Percentiles rank a stretch among this genome's conserved stretches.
These are phyloP conservation scores for Exophiala sp. DNA, from an alignment of 2,329 filamentous ascomycete species.

Conservation along the genomic window DNA sequence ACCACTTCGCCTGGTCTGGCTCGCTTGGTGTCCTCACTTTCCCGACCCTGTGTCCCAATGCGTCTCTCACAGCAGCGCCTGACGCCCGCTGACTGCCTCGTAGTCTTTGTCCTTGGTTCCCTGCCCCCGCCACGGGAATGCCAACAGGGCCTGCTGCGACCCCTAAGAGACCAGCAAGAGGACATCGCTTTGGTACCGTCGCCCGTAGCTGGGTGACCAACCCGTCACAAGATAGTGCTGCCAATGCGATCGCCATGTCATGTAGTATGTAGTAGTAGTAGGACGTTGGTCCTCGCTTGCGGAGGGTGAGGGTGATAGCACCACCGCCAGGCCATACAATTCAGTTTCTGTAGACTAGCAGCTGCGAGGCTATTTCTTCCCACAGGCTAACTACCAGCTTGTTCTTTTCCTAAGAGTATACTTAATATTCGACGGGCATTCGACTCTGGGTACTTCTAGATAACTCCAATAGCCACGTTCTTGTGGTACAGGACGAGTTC, in stretches of 20 bases:
- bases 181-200: conserved; percentile 19
- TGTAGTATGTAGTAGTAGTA: background rate
- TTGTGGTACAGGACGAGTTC: conserved; percentile 17
- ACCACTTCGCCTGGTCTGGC: conserved; percentile 23
- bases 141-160: background rate
- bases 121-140: conserved; percentile 9
- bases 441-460: no score
- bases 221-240: conserved; percentile 22
- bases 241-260: conserved; percentile 1
- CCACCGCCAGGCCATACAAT: conserved; percentile 7
- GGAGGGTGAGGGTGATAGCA: conserved; percentile 2
- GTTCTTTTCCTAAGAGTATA: background rate
- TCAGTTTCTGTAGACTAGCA: background rate
- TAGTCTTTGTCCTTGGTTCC: conserved; percentile 2
- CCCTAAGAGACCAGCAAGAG: background rate
- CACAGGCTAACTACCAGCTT: background rate
- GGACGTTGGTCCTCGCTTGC: conserved; percentile 6
- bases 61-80: conserved; percentile 5
- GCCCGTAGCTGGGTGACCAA: conserved; percentile 11
- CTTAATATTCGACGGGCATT: no score
- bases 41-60: conserved; percentile 5
- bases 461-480: conserved; percentile 22
- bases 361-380: background rate
- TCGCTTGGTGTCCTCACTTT: conserved; percentile 21
- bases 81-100: conserved; percentile 17